Evolutionary conservation across 148 eudicot species (phyloP), one percentile per base, ranked within the genome.

Genomic region (Suaeda aralocaspica): DNA sequence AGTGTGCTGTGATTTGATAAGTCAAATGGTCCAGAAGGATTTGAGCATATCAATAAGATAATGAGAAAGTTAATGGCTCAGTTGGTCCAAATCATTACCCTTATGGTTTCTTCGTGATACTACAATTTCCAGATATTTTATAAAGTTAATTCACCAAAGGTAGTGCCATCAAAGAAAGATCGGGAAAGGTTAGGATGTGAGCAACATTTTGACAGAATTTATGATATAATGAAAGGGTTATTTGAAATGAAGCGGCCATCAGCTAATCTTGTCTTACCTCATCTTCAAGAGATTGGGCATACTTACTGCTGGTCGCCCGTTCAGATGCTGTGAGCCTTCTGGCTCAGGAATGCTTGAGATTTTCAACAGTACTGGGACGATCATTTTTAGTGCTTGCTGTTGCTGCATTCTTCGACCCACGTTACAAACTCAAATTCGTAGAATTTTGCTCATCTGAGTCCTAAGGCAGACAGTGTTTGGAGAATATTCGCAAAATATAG

Each of bases 331-430:
- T 51, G 29, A 70, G 62, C 21, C 5, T 11, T n/a, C 58, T 80
- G 34, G 71, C 75, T 1, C 16, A 44, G 56, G 70, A 53, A 53
- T 80, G 80, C 76, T 80, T 12, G 11, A 73, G 42, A 69, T 15
- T 22, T 74, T 73, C 18, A 24, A 52, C 0, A 53, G 55, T 73
- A 73, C 29, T 72, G 72, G 78, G 56, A 80, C 46, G 48, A 69
- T 28, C 53, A 69, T 59, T 24, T 56, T 44, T 72, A 33, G 68
- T 73, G 48, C 71, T 66, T 18, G 58, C 78, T 7, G 45, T 80
- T 22, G 57, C 75, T 26, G 55, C 71, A 42, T 74, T 80, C 26
- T 16, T 77, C 60, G 80, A 80, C 66, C 80, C 80, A 0, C 69
- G 76, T 2, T 74, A 44, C 68, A 81, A 77, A 50, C 70, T 81